Evolutionary conservation across 352 stramenopile genomes (phyloP).

Genomic region (Halophytophthora polymorphica): DNA sequence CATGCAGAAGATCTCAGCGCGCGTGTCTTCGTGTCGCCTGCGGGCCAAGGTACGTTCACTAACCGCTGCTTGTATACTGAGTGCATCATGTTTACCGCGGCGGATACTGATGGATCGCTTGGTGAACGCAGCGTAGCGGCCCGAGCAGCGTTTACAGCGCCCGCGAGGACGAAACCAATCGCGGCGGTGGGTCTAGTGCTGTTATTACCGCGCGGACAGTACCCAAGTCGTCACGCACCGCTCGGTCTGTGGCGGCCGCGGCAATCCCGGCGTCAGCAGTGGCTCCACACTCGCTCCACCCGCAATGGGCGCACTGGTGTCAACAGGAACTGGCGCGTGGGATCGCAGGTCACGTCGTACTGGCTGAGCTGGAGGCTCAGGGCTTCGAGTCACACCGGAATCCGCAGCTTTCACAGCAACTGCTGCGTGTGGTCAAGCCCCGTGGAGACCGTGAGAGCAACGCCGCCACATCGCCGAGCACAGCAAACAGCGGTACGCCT

Average conservation of each 20-base stretch:
- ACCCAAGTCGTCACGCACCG: constrained; percentile 20
- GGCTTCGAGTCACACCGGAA: constrained; percentile 55
- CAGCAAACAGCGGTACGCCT: constrained; percentile 10
- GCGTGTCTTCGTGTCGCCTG: constrained; percentile 45
- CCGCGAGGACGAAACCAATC: constrained; percentile 5
- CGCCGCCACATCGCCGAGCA: constrained; percentile 16
- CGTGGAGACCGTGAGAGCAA: constrained; percentile 31
- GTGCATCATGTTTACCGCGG: neutral
- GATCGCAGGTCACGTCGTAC: constrained; percentile 55
- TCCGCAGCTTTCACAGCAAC: constrained; percentile 48
- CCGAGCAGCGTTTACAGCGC: constrained; percentile 42
- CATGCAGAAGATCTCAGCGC: constrained; percentile 65
- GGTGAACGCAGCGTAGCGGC: constrained; percentile 27
- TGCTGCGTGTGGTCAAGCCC: constrained; percentile 29
- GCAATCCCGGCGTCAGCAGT: constrained; percentile 14
- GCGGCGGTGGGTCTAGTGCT: constrained; percentile 1
- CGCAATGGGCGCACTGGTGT: constrained; percentile 64
- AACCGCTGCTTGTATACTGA: neutral
- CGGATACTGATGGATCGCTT: constrained; percentile 6
- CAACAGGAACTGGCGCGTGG: constrained; percentile 56
- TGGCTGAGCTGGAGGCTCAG: constrained; percentile 45
- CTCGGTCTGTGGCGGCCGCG: constrained; percentile 19
- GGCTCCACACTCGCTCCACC: constrained; percentile 33
- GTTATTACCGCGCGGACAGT: constrained; percentile 3
- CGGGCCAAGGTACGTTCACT: constrained; percentile 35